Percentiles rank a stretch among this genome's conserved stretches.
These are phyloP conservation scores for Chytriomyces hyalinus DNA, from an alignment of 192 early-diverging fungal species.

Conservation along the genomic window DNA sequence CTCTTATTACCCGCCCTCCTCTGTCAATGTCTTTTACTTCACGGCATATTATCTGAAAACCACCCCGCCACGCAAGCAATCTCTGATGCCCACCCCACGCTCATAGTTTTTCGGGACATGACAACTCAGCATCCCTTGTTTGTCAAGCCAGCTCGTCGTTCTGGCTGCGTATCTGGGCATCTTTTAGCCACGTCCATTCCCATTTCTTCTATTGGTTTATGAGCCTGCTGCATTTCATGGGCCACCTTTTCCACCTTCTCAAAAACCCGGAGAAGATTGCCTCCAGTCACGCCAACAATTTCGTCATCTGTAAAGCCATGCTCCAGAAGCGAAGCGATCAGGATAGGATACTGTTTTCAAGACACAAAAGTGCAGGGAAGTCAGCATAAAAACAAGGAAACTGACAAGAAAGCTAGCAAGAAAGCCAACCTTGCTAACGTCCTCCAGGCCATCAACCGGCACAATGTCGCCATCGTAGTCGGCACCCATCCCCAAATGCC, in stretches of 20 bases:
- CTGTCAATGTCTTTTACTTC: too few relatives aligned
- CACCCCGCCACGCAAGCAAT: too few relatives aligned
- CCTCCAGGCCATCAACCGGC: constrained; percentile 59
- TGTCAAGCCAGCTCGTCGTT: constrained; percentile 38
- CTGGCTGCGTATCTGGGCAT: background rate
- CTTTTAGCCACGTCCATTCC: too few relatives aligned
- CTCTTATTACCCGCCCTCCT: too few relatives aligned
- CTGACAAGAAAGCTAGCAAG: background rate
- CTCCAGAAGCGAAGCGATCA: constrained; percentile 44
- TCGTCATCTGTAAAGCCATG: constrained; percentile 50
- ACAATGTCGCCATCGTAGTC: constrained; percentile 65
- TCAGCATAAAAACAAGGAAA: background rate
- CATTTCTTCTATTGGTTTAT: too few relatives aligned
- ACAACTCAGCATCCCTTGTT: constrained; percentile 35
- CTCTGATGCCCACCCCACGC: too few relatives aligned
- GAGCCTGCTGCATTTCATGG: constrained; percentile 34
- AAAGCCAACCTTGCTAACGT: constrained; percentile 52
- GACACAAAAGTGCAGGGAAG: background rate
- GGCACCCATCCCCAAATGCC: constrained; percentile 62
- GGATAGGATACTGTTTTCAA: constrained; percentile 34
- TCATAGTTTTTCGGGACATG: too few relatives aligned
- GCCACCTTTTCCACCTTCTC: constrained; percentile 44
- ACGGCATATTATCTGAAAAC: too few relatives aligned
- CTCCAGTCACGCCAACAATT: constrained; percentile 46
- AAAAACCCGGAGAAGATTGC: constrained; percentile 50